Evolutionary conservation across 306 rosid genomes (phyloP), one percentile per base, ranked within the genome.

Genomic region (Rosa chinensis): DNA sequence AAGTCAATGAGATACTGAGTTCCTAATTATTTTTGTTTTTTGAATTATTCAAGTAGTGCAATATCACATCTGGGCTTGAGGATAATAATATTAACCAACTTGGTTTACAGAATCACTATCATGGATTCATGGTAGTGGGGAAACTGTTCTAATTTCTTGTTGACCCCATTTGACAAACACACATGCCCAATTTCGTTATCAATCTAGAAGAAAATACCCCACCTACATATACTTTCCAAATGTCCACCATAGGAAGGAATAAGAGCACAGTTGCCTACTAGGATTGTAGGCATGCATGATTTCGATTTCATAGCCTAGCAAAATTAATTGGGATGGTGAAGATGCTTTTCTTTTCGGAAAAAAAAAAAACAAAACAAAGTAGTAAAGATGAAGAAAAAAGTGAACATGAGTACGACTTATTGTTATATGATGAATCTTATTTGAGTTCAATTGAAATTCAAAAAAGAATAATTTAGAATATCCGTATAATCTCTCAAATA

Each of bases 261-360:
- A 72, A 52, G 61, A 79, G 63, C 87, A 83, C 79, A 68, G 78
- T 88, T 81, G 88, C 83, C 67, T 70, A 40, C 47, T 86, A 68
- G 82, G 84, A 66, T 64, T 77, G 35, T 84, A 87, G 91, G 82
- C 78, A 66, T 82, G 79, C 81, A 79, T 85, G 84, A 82, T 74
- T 67, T 74, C 75, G 74, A 58, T 70, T 72, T 47, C 35, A 25
- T 78, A 75, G 71, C 85, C 44, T 81, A 70, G 48, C 74, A 70
- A 42, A 68, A 64, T 72, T 32, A 25, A 63, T 32, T 77, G 78
- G 67, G 52, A 25, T 69, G 0, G 70, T 59, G 66, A 43, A 85
- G 88, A 87, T 87, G 78, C 90, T 75, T 40, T 86, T 87, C 81
- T 47, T 71, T 50, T 16, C 13, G 32, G 47, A 59, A 64, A 80